Conservation (phyloP, 192 early-diverging fungal species). For the Backusella tuberculispora region DNA sequence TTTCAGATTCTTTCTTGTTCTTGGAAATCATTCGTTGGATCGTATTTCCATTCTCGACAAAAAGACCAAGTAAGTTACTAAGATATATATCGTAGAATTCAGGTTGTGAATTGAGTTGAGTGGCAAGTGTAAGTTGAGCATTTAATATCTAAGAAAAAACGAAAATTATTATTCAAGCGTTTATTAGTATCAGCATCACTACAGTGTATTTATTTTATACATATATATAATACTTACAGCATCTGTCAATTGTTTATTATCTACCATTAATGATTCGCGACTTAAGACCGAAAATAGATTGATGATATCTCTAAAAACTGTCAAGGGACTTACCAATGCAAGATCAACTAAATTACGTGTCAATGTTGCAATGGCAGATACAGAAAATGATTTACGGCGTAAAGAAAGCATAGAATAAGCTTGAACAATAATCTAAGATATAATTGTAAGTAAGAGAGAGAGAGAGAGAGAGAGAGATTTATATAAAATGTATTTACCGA, state of each 20-base stretch:
- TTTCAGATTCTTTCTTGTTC: slow-evolving; percentile 46
- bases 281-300: slow-evolving; percentile 50
- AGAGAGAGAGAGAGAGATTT: not conserved
- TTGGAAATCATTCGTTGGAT: slow-evolving; percentile 51
- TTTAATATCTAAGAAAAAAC: slow-evolving; percentile 40
- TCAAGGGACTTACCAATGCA: slow-evolving; percentile 56
- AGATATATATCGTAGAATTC: slow-evolving; percentile 59
- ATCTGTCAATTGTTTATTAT: slow-evolving; percentile 15
- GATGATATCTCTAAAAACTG: slow-evolving; percentile 65
- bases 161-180: too few species aligned
- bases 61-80: slow-evolving; percentile 52
- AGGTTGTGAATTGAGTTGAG: slow-evolving; percentile 46
- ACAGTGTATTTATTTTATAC: not conserved
- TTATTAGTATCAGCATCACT: too few species aligned
- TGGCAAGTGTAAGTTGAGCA: slow-evolving; percentile 51
- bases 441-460: not conserved
- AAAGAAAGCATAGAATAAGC: slow-evolving; percentile 67
- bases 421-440: slow-evolving; percentile 55
- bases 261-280: slow-evolving; percentile 29
- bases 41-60: slow-evolving; percentile 62
- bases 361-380: slow-evolving; percentile 51
- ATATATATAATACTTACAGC: slow-evolving; percentile 44
- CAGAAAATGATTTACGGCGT: slow-evolving; percentile 56
- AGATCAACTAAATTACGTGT: slow-evolving; percentile 62
- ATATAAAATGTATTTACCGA: slow-evolving; percentile 39